These are phyloP conservation scores for Didymella pomorum DNA, from an alignment of 2,329 filamentous ascomycete genomes.

Conservation along the genomic window DNA sequence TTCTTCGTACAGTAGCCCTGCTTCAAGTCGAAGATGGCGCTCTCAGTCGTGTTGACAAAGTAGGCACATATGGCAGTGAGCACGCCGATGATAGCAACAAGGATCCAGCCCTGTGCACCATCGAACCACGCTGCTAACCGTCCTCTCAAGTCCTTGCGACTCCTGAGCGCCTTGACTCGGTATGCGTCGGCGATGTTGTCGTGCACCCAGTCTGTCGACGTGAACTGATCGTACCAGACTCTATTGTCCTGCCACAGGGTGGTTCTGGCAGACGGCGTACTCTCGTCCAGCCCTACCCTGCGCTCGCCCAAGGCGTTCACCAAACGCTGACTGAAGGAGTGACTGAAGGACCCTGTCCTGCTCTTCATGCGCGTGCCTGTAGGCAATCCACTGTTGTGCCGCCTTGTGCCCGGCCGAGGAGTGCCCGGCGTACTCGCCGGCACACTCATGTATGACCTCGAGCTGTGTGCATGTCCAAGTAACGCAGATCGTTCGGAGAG, in stretches of 20 bases:
- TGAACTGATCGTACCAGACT: conserved; percentile 99
- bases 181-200: conserved; percentile 95
- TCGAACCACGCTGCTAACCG: conserved; percentile 79
- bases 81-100: conserved; percentile 88
- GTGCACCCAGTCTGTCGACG: conserved; percentile 97
- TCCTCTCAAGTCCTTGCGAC: conserved; percentile 84
- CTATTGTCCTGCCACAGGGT: conserved; percentile 80
- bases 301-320: conserved; percentile 64
- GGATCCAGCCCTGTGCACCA: conserved; percentile 89
- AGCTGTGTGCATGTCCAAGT: conserved; percentile 51
- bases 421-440: conserved; percentile 52
- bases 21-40: conserved; percentile 87
- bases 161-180: conserved; percentile 82
- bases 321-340: conserved; percentile 58
- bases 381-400: conserved; percentile 49
- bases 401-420: conserved; percentile 50
- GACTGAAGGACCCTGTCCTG: conserved; percentile 45
- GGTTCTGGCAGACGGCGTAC: conserved; percentile 69
- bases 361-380: conserved; percentile 45
- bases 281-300: conserved; percentile 61
- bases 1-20: conserved; percentile 77
- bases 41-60: conserved; percentile 85
- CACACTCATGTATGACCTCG: conserved; percentile 55
- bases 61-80: conserved; percentile 88
- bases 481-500: conserved; percentile 59